phyloP scores from a whole-genome alignment of 2,329 filamentous ascomycete species.

The Alternaria dauci region DNA sequence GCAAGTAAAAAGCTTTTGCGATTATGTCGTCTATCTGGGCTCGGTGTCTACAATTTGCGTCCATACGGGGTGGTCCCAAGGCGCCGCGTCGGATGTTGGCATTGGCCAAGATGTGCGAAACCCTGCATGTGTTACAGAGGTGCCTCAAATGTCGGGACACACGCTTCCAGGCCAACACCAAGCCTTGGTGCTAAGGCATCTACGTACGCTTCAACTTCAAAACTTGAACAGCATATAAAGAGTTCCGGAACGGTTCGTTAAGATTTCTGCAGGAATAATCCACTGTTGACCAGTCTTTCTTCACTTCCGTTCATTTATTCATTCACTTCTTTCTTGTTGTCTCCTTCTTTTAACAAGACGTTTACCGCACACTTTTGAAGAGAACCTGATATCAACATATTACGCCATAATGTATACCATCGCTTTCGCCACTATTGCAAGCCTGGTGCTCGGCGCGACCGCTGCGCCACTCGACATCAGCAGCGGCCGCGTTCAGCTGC shows the following conservation, averaged over 20 bases:
- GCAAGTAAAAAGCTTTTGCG: not conserved
- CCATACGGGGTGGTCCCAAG: not conserved
- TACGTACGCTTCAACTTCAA: constrained; percentile 2
- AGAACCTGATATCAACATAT: not conserved
- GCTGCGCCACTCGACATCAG: constrained; percentile 25
- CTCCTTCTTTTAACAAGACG: constrained; percentile 12
- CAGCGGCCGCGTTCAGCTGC: constrained; percentile 25
- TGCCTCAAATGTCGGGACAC: constrained; percentile 29
- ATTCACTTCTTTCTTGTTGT: constrained; percentile 21
- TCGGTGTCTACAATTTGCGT: not conserved
- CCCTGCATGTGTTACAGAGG: constrained; percentile 21
- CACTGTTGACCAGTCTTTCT: constrained; percentile 39
- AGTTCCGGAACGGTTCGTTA: not conserved
- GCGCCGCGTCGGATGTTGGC: not conserved
- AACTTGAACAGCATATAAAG: constrained; percentile 7
- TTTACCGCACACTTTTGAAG: not conserved
- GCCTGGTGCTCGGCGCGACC: constrained; percentile 20
- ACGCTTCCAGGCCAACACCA: constrained; percentile 24
- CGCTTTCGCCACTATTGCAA: constrained; percentile 16
- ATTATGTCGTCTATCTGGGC: not conserved
- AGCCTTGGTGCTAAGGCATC: constrained; percentile 30
- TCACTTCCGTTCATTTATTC: constrained; percentile 16
- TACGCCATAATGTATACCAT: constrained; percentile 31
- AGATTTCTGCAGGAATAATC: constrained; percentile 19
- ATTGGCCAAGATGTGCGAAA: constrained; percentile 27